Percentiles rank a stretch among this genome's conserved stretches.
Evolutionary conservation across 345 rosid genomes (phyloP).

Genomic region (Sisymbrium altissimum): DNA sequence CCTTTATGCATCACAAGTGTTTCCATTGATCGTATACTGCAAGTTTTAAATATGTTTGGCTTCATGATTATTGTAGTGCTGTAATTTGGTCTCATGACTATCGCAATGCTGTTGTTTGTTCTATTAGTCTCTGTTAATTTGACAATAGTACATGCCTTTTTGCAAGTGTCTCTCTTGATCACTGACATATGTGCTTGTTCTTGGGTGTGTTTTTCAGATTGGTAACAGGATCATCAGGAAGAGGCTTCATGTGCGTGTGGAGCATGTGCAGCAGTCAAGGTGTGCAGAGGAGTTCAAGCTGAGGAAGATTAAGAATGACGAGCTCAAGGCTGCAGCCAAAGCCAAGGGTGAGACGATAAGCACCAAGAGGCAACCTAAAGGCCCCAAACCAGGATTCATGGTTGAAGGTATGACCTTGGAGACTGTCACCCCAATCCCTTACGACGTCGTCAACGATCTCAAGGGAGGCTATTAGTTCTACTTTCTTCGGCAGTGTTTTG

Average conservation of each 20-base stretch:
- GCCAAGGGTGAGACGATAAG: constrained; percentile 60
- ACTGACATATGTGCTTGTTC: not conserved
- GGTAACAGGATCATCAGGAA: constrained; percentile 66
- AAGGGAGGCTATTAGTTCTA: constrained; percentile 69
- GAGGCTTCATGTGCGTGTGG: constrained; percentile 79
- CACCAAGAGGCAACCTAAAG: constrained; percentile 78
- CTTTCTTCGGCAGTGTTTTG: not conserved
- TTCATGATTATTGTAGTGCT: not conserved
- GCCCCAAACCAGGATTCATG: constrained; percentile 88
- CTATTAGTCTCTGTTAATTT: too few relatives aligned
- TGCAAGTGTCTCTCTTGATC: not conserved
- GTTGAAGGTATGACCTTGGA: constrained; percentile 75
- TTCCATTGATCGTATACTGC: too few relatives aligned
- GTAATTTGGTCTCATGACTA: not conserved
- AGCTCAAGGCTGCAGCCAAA: constrained; percentile 72
- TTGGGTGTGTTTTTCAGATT: constrained; percentile 35
- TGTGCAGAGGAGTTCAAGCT: constrained; percentile 63
- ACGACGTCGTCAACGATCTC: constrained; percentile 85
- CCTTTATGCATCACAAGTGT: too few relatives aligned
- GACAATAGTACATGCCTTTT: not conserved
- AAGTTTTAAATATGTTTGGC: too few relatives aligned
- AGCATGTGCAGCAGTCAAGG: constrained; percentile 70
- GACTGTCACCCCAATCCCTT: constrained; percentile 81
- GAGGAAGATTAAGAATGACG: constrained; percentile 57
- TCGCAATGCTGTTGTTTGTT: not conserved